These are phyloP conservation scores for Cardamine chenopodiifolia DNA, from an alignment of 345 rosid species.

Conservation along the genomic window DNA sequence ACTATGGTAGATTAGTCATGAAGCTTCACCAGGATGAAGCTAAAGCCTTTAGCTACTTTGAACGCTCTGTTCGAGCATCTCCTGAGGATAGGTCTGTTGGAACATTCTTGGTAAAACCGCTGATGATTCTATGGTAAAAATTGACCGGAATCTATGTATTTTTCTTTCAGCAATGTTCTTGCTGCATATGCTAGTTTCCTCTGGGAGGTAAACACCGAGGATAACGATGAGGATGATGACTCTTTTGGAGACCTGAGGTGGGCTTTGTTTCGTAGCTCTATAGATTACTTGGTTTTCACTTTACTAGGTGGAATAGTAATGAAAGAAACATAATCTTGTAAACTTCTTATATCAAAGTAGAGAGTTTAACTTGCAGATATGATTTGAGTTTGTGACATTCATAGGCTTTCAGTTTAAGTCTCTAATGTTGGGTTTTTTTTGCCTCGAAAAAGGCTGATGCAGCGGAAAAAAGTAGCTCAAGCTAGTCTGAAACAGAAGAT, in stretches of 20 bases:
- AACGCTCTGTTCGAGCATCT: conserved; percentile 66
- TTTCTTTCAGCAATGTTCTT: conserved; percentile 59
- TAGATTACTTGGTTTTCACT: neutral
- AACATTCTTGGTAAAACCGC: neutral
- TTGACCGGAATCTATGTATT: neutral
- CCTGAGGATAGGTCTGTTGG: conserved; percentile 63
- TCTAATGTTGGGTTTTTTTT: neutral
- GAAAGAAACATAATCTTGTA: conserved; percentile 13
- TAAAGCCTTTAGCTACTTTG: conserved; percentile 60
- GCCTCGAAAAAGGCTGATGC: conserved; percentile 52
- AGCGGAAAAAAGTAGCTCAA: conserved; percentile 52
- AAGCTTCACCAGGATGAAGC: conserved; percentile 63
- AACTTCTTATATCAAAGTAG: neutral
- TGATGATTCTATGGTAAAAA: neutral
- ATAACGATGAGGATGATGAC: conserved; percentile 45
- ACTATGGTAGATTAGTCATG: conserved; percentile 75
- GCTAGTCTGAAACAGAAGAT: conserved; percentile 58
- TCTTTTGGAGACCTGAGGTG: conserved; percentile 45
- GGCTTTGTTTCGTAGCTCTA: conserved; percentile 1
- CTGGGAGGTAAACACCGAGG: conserved; percentile 58
- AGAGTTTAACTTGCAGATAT: neutral
- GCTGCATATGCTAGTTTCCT: conserved; percentile 83
- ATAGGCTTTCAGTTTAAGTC: neutral
- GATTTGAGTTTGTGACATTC: neutral
- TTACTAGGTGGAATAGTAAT: neutral